Evolutionary conservation across 2,329 filamentous ascomycete species (phyloP).

Genomic region (Neophaeococcomyces aloes): DNA sequence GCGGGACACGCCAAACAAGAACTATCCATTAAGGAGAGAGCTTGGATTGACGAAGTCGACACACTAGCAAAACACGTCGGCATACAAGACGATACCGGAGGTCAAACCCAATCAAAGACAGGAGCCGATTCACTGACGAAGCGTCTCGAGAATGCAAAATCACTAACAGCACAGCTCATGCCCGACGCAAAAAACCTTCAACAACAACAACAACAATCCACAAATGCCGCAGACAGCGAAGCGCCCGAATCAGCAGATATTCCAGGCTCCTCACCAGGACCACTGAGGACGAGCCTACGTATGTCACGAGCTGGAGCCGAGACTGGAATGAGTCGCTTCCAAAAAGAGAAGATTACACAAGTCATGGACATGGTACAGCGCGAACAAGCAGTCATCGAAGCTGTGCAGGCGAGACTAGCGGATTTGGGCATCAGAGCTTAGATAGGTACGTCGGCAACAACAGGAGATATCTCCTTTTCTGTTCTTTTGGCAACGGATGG

Average conservation of each 20-base stretch:
- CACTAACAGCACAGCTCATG: background rate
- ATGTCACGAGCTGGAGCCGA: background rate
- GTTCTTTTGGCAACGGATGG: no score
- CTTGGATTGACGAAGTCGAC: constrained; percentile 36
- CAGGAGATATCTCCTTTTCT: no score
- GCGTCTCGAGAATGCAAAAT: constrained; percentile 33
- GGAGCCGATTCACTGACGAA: constrained; percentile 23
- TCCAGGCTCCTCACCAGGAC: no score
- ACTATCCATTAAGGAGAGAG: constrained; percentile 37
- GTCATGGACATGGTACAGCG: constrained; percentile 42
- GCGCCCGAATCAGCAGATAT: no score
- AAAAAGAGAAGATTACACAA: constrained; percentile 37
- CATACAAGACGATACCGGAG: constrained; percentile 14
- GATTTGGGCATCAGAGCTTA: no score
- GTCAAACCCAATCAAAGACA: constrained; percentile 14
- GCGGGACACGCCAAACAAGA: constrained; percentile 33
- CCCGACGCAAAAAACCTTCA: background rate
- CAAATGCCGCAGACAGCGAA: background rate
- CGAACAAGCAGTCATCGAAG: constrained; percentile 28
- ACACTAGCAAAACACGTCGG: constrained; percentile 29
- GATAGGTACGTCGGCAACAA: no score
- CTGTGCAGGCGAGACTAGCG: no score
- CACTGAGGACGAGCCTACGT: background rate
- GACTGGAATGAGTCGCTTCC: constrained; percentile 23
- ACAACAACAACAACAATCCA: no score